These are phyloP conservation scores for Penicillium silybi DNA, from an alignment of 495 filamentous ascomycete genomes.

Conservation along the genomic window DNA sequence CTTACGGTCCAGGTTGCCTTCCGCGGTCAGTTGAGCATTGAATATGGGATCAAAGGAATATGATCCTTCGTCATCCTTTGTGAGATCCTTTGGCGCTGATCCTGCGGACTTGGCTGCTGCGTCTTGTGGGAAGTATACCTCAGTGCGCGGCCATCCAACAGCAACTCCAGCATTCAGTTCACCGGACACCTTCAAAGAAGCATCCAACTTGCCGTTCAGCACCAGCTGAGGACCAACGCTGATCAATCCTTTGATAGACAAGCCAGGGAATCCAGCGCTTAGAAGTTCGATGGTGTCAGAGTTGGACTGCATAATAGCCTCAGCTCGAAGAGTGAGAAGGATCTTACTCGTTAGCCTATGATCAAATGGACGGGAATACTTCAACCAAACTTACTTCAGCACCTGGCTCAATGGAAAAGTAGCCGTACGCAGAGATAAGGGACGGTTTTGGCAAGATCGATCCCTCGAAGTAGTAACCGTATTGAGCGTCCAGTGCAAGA, in stretches of 20 bases:
- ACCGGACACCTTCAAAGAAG: not conserved
- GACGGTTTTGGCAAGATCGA: not conserved
- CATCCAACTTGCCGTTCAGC: not conserved
- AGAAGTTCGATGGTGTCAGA: not conserved
- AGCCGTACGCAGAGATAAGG: slow-evolving; percentile 1
- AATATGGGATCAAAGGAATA: not conserved
- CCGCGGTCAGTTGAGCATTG: not conserved
- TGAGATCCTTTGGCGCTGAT: not conserved
- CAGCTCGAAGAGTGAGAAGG: not conserved
- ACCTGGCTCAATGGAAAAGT: slow-evolving; percentile 1
- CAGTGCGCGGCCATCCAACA: not conserved
- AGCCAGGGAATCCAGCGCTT: not conserved
- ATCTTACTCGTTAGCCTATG: too few species aligned
- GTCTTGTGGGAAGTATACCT: slow-evolving; percentile 8
- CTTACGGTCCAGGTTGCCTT: slow-evolving; percentile 2
- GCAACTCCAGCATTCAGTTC: slow-evolving; percentile 6
- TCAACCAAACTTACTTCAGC: not conserved
- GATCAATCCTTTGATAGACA: slow-evolving; percentile 3
- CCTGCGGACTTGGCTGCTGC: too few species aligned
- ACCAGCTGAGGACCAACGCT: slow-evolving; percentile 2
- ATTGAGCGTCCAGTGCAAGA: not conserved
- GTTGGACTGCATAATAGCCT: not conserved
- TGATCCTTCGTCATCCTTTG: not conserved
- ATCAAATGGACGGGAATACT: too few species aligned
- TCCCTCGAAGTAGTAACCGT: slow-evolving; percentile 8